Conservation (phyloP, 805 yeast species). For the Scheffersomyces amazonensis region DNA sequence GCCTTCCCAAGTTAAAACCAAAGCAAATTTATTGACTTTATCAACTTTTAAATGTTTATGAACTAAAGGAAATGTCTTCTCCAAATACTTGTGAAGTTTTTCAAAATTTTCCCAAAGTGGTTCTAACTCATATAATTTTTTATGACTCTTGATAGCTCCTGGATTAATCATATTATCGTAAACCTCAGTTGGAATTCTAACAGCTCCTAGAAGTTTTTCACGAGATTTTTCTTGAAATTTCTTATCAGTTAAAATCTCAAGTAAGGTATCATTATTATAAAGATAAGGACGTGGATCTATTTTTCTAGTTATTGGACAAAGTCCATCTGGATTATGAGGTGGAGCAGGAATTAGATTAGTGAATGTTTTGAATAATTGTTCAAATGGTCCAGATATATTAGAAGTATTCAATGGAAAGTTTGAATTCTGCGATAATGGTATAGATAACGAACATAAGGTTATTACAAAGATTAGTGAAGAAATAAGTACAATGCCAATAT, state of each 20-base stretch:
- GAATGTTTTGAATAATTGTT: background rate
- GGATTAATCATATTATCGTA: constrained; percentile 32
- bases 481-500: no score
- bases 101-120: constrained; percentile 22
- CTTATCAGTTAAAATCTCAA: constrained; percentile 23
- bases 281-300: constrained; percentile 22
- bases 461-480: no score
- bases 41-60: constrained; percentile 29
- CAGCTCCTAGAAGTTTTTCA: constrained; percentile 22
- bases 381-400: background rate
- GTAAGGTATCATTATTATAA: constrained; percentile 17
- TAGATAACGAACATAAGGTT: no score
- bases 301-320: constrained; percentile 35
- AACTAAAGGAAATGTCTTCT: constrained; percentile 29
- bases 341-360: background rate
- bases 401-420: no score
- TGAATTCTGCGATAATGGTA: background rate
- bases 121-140: constrained; percentile 25
- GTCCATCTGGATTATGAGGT: constrained; percentile 23
- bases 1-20: constrained; percentile 39
- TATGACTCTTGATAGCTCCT: constrained; percentile 15
- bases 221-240: constrained; percentile 19
- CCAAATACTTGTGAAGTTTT: constrained; percentile 28
- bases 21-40: constrained; percentile 33
- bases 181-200: constrained; percentile 29